Conservation (phyloP, 2,329 filamentous ascomycete species). For the Fusarium pininemorale region DNA sequence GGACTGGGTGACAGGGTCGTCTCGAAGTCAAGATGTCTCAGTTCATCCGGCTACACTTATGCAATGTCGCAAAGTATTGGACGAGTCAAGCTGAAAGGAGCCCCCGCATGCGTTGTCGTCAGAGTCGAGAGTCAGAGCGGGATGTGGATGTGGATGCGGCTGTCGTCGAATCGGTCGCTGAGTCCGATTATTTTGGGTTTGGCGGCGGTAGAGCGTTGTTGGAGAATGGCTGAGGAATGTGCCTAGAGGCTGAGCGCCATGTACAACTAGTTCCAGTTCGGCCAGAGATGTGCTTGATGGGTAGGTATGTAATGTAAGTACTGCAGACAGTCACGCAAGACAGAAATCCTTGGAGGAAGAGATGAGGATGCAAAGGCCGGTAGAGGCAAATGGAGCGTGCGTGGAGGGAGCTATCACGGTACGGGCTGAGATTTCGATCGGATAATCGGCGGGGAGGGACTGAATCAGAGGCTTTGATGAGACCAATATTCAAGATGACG, state of each 20-base stretch:
- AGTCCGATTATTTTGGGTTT: constrained; percentile 19
- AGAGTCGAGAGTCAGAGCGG: constrained; percentile 11
- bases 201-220: constrained; percentile 18
- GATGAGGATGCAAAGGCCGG: constrained; percentile 1
- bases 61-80: constrained; percentile 32
- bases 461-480: constrained; percentile 21
- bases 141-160: constrained; percentile 14
- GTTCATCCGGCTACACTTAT: constrained; percentile 26
- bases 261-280: constrained; percentile 13
- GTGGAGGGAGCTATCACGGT: constrained; percentile 25
- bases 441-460: constrained; percentile 27
- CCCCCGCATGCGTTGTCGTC: constrained; percentile 34
- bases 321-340: constrained; percentile 33
- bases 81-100: constrained; percentile 21
- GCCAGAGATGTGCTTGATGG: constrained; percentile 4
- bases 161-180: constrained; percentile 11
- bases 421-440: constrained; percentile 21
- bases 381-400: constrained; percentile 4
- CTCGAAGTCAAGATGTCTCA: constrained; percentile 41
- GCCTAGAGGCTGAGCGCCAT: constrained; percentile 1
- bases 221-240: constrained; percentile 14
- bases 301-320: constrained; percentile 4
- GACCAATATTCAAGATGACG: constrained; percentile 32
- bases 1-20: constrained; percentile 15
- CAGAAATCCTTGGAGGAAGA: constrained; percentile 8